Base-by-base conservation (phyloP, 2,329 filamentous ascomycete genomes). In the Esteya vermicola region DNA sequence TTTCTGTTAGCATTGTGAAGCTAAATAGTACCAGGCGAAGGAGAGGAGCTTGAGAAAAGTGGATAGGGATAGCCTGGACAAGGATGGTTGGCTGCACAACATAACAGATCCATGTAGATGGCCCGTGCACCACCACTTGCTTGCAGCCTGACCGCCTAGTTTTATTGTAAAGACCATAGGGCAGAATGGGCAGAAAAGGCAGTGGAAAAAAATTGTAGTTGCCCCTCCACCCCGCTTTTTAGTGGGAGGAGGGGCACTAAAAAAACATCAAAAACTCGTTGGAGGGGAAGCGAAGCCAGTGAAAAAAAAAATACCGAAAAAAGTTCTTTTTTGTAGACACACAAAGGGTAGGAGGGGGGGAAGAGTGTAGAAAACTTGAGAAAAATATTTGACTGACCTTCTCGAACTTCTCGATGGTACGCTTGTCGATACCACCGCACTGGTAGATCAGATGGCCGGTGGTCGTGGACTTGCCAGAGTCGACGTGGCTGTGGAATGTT, bases 351-450 rank as follows among this genome's bases (percentile, higher is more conserved):
- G 14, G 33, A 28, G 20, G 13, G 39, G 28, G 34, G 27, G 16
- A 22, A 39, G 27, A 16, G 19, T 13, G 36, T 42, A 36, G 41
- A 25, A 23, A 30, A 20, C 12, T 16, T 18, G n/a, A 21, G 19
- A 21, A 12, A 21, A 28, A 25, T 7, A 34, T 18, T 26, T 33
- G 31, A 64, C 78, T 65, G 70, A 93, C 86, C 85, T 98, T 98
- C 88, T 98, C 91, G 81, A 98, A 98, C 84, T 98, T 98, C 83
- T 98, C 91, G 67, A 98, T 98, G 70, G 89, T 96, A 86, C 91
- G 89, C 79, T 89, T 86, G 85, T 98, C 91, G 64, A 96, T 98
- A 85, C 91, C 91, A 82, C 91, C 91, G 78, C 91, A 96, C 83
- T 98, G 89, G 86, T 96, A 96, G 84, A 98, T 96, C 80, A 98